These are phyloP conservation scores for Starmerella vitae DNA, from an alignment of 805 yeast species.

Conservation along the genomic window DNA sequence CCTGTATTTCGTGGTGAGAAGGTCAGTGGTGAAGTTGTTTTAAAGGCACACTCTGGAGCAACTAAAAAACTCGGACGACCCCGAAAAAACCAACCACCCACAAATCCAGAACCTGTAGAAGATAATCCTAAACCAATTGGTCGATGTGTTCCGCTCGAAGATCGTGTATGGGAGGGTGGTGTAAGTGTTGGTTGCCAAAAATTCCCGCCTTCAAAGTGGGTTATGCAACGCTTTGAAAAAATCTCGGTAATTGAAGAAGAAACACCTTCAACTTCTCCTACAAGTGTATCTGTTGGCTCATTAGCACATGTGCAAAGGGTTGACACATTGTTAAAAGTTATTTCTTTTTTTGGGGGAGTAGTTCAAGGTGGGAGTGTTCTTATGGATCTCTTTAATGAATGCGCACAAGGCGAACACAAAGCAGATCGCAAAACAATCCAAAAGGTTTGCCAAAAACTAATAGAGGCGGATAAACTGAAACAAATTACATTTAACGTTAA, in stretches of 20 bases:
- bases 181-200: not conserved
- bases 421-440: constrained; percentile 44
- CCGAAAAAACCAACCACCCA: constrained; percentile 9
- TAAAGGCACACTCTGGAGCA: constrained; percentile 1
- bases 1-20: constrained; percentile 24
- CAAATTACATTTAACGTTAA: constrained; percentile 22
- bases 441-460: constrained; percentile 33
- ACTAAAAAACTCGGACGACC: constrained; percentile 19
- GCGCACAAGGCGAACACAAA: constrained; percentile 26
- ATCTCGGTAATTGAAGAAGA: not conserved
- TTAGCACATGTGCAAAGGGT: constrained; percentile 35
- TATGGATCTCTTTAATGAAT: constrained; percentile 31
- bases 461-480: constrained; percentile 26
- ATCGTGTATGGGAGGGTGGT: constrained; percentile 3
- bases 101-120: not conserved
- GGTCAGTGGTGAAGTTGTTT: constrained; percentile 6
- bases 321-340: constrained; percentile 32
- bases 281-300: constrained; percentile 22
- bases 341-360: constrained; percentile 36
- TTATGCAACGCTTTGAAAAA: not conserved
- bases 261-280: not conserved
- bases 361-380: constrained; percentile 33
- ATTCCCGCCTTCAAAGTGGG: not conserved
- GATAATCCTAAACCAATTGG: not conserved
- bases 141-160: not conserved